These are phyloP conservation scores for Cerioporus squamosus DNA, from an alignment of 1,284 basidiomycete genomes.

Conservation along the genomic window DNA sequence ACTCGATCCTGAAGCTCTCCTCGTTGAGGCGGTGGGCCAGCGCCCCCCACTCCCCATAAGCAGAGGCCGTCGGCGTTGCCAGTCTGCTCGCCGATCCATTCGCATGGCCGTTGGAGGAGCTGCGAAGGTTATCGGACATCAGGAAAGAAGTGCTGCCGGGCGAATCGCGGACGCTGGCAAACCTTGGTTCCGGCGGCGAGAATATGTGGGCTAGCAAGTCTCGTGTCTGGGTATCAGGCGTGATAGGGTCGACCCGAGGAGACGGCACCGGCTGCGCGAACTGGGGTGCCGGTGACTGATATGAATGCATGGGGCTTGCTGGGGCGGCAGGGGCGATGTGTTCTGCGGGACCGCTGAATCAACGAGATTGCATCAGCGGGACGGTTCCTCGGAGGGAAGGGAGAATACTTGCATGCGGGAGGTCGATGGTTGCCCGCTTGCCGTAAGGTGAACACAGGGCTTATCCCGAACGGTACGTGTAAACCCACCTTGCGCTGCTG, in stretches of 20 bases:
- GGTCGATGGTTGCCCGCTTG: conserved; percentile 19
- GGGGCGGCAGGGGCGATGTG: conserved; percentile 20
- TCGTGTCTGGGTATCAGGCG: conserved; percentile 58
- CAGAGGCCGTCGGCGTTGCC: conserved; percentile 16
- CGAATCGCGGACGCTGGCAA: conserved; percentile 23
- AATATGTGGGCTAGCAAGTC: conserved; percentile 73
- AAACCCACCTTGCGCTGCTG: conserved; percentile 47
- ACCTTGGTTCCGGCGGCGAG: conserved; percentile 68
- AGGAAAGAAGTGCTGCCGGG: conserved; percentile 10
- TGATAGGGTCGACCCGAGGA: conserved; percentile 48
- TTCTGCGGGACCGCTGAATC: conserved; percentile 27
- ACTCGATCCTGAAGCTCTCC: conserved; percentile 77
- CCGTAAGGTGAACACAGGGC: conserved; percentile 19
- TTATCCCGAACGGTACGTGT: conserved; percentile 5
- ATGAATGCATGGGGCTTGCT: conserved; percentile 19
- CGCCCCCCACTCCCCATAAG: conserved; percentile 65
- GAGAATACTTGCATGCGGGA: conserved; percentile 27
- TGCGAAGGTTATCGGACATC: conserved; percentile 17
- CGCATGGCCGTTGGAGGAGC: conserved; percentile 8
- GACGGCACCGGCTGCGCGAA: conserved; percentile 30
- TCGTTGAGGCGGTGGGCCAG: conserved; percentile 67
- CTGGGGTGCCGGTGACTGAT: conserved; percentile 17
- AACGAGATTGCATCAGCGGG: conserved; percentile 20
- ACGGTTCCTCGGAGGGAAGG: conserved; percentile 7
- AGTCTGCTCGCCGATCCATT: conserved; percentile 14